A percentile compares a stretch with the other conserved stretches of the same genome.
These are phyloP conservation scores for Sporothrix dimorphospora DNA, from an alignment of 2,329 filamentous ascomycete species.

Conservation along the genomic window DNA sequence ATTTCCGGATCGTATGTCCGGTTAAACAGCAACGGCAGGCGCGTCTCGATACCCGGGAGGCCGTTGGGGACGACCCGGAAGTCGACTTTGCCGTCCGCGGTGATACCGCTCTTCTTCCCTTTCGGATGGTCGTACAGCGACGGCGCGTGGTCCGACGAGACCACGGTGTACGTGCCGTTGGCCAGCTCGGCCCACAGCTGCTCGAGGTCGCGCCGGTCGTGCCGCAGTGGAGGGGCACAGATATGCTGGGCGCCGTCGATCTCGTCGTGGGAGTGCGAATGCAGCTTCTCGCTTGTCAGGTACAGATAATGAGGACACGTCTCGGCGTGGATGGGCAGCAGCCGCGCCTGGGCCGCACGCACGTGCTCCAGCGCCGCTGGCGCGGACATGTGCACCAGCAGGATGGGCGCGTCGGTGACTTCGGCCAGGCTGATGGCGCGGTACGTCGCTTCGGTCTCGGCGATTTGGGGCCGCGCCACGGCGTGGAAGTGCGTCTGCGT, in stretches of 20 bases:
- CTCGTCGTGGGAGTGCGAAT: constrained; percentile 33
- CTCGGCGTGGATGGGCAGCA: constrained; percentile 58
- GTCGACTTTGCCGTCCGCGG: constrained; percentile 29
- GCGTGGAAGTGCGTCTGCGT: constrained; percentile 51
- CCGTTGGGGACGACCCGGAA: constrained; percentile 63
- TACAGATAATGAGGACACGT: constrained; percentile 63
- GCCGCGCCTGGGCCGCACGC: constrained; percentile 52
- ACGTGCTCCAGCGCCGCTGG: constrained; percentile 53
- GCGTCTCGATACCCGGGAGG: constrained; percentile 59
- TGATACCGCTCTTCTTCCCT: constrained; percentile 36
- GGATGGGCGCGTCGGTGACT: constrained; percentile 53
- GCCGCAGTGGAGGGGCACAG: constrained; percentile 55
- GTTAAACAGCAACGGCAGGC: constrained; percentile 52
- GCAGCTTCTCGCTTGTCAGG: constrained; percentile 47
- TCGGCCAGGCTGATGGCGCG: constrained; percentile 55
- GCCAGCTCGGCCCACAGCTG: constrained; percentile 55
- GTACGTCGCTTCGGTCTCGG: constrained; percentile 53
- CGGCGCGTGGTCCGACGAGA: constrained; percentile 54
- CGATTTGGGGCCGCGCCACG: constrained; percentile 49
- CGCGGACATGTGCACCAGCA: constrained; percentile 58
- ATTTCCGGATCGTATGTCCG: constrained; percentile 33
- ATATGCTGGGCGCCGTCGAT: constrained; percentile 52
- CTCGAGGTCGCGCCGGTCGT: constrained; percentile 48
- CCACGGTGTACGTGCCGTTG: constrained; percentile 57
- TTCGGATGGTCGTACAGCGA: constrained; percentile 51